Base-by-base conservation (phyloP, 345 rosid species). In the Syzygium aqueum region DNA sequence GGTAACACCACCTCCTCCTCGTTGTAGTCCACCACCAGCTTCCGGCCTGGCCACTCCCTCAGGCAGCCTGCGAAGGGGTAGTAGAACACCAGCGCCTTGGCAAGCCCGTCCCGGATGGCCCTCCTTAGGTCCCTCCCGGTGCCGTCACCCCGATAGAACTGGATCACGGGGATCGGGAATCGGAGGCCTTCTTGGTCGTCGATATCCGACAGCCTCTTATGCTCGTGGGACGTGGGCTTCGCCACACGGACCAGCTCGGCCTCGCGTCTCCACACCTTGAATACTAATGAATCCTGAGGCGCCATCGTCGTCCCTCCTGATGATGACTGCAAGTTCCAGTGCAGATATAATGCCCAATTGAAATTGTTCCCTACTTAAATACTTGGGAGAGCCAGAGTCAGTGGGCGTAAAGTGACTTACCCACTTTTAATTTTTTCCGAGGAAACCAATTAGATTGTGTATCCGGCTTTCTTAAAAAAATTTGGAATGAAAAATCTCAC, bases 21-120 rank as follows among this genome's bases (percentile, higher is more conserved):
- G 37, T 85, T 84, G 85, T 85, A 84, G 28, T 89, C 90, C 63
- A 88, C 90, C 25, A 82, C 53, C 27, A 86, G 88, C 84, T 88
- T 88, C 61, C 37, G 9, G 51, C 46, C 67, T 0, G 43, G 84
- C 61, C 77, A 28, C 61, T 86, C 86, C 30, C 80, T 88, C 12
- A 86, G 86, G 53, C 88, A 56, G 23, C 88, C 87, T 7, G 88
- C 85, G 0, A 89, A 61, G 0, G 88, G 90, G 77, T 89, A 89
- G 86, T 86, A 89, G 52, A 21, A 84, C 61, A 89, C 90, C 5
- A 89, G 84, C 5, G 87, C 88, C 88, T 53, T 53, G 4, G 86
- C 52, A 0, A 89, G 86, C 15, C 88, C 88, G 7, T 84, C 84
- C 13, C 88, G 65, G n/a, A 89, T 86, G 53, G 67, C 77, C 49